These are phyloP conservation scores for Aureobasidium melanogenum DNA, from an alignment of 2,329 filamentous ascomycete species.

Conservation along the genomic window DNA sequence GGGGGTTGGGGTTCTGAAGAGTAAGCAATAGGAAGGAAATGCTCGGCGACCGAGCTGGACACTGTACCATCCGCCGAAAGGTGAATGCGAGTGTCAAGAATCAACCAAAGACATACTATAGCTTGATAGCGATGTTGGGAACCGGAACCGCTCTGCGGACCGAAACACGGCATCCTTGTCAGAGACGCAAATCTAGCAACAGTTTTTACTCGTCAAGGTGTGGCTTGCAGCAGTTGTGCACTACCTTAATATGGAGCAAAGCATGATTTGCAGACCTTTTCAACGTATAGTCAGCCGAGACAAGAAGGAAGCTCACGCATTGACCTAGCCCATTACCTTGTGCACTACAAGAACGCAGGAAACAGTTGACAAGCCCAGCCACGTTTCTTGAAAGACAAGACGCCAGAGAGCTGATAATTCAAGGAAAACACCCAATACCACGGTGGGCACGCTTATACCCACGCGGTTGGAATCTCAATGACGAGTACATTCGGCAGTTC, in stretches of 20 bases:
- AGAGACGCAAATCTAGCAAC: neutral
- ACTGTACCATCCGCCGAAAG: neutral
- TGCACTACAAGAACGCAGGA: neutral
- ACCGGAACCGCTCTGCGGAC: neutral
- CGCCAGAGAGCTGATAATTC: neutral
- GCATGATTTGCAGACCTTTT: neutral
- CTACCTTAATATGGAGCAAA: neutral
- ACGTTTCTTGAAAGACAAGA: neutral
- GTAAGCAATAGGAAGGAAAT: neutral
- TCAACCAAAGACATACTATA: neutral
- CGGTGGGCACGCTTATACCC: neutral
- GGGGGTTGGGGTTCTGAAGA: neutral
- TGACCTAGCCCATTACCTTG: neutral
- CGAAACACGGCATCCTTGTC: neutral
- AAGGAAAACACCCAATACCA: neutral
- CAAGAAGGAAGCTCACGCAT: neutral
- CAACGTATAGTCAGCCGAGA: neutral
- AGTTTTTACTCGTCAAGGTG: neutral
- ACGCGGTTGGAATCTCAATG: neutral
- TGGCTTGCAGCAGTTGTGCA: constrained; percentile 4
- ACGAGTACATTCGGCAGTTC: constrained; percentile 6
- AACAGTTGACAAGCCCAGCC: neutral
- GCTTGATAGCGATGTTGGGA: neutral
- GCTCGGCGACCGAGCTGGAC: neutral
- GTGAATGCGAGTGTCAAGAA: neutral